Base-by-base conservation (phyloP, 1,284 basidiomycete species). In the Cutaneotrichosporon curvatum region DNA sequence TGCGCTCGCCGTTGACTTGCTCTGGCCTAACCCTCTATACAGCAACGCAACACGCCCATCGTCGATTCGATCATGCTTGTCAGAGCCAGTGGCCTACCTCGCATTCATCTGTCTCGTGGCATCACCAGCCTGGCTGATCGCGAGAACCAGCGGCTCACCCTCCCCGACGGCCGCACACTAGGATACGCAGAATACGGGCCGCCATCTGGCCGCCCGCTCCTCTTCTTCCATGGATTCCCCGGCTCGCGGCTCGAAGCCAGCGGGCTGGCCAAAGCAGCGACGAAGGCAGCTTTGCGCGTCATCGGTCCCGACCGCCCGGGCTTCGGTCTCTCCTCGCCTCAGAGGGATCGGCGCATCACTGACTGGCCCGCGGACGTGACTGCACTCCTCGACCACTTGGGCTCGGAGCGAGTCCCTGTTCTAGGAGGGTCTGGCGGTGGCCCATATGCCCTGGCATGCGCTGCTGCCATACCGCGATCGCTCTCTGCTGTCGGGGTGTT, bases 301-400 rank as follows among this genome's bases (percentile, higher is more conserved):
- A 33, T 55, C 16, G 34, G 40, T 1, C 45, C 50, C 31, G 53
- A 55, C 40, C 47, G 53, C 2, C 53, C 53, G 0, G 53, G 53
- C 1, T 52, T 49, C 19, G 53, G 53, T 1, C 19, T 36, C 7
- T 50, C 50, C 8, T 32, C 42, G 2, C 35, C 42, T 2, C 21
- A 19, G 9, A 40, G 20, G 0, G 39, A 23, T 4, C 34, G 39
- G 22, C 16, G 18, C 4, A 41, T 55, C 31, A 10, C 10, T 2
- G 37, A 36, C 18, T 48, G 42, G 33, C 34, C 47, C 0, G 16
- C 21, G 2, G 50, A 55, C 43, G 16, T 52, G 2, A 18, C 33
- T 2, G 35, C 40, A 1, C 44, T 55, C 3, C 21, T 44, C 10
- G 47, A 47, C 23, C 38, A 47, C 16, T 31, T 52, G 3, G 43